Percentiles rank a stretch among this genome's conserved stretches.
These are phyloP conservation scores for Angomonas deanei DNA, from an alignment of 208 protist species.

Conservation along the genomic window DNA sequence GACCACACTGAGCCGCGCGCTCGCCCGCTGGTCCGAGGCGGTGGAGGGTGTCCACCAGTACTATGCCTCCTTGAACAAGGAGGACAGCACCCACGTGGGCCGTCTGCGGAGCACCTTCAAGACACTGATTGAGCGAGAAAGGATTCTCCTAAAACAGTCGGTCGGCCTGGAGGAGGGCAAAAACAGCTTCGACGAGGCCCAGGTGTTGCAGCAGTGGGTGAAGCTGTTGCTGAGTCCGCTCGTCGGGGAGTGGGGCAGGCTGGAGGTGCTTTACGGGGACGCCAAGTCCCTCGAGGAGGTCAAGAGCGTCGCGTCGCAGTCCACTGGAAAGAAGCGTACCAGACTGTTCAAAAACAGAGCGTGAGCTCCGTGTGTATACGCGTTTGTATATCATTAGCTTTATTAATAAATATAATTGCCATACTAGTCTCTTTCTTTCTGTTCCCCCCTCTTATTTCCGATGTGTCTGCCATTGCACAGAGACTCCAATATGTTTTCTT, in stretches of 20 bases:
- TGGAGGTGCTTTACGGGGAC: constrained; percentile 68
- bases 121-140: neutral
- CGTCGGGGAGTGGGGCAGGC: constrained; percentile 53
- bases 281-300: constrained; percentile 22
- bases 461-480: no score
- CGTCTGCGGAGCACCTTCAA: constrained; percentile 1
- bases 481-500: neutral
- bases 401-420: constrained; percentile 6
- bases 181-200: constrained; percentile 43
- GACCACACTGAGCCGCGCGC: constrained; percentile 38
- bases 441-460: no score
- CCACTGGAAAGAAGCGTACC: constrained; percentile 52
- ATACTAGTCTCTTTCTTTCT: neutral
- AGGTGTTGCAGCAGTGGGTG: constrained; percentile 43
- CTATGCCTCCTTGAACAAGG: constrained; percentile 12
- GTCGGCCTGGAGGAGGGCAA: neutral
- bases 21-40: constrained; percentile 65
- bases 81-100: neutral
- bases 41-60: constrained; percentile 57
- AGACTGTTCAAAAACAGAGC: constrained; percentile 52
- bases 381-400: neutral
- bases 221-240: constrained; percentile 61
- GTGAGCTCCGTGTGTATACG: neutral
- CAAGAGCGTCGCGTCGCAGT: constrained; percentile 31
- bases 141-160: neutral